phyloP scores from a whole-genome alignment of 306 rosid species.

The Prunus kanzakura region DNA sequence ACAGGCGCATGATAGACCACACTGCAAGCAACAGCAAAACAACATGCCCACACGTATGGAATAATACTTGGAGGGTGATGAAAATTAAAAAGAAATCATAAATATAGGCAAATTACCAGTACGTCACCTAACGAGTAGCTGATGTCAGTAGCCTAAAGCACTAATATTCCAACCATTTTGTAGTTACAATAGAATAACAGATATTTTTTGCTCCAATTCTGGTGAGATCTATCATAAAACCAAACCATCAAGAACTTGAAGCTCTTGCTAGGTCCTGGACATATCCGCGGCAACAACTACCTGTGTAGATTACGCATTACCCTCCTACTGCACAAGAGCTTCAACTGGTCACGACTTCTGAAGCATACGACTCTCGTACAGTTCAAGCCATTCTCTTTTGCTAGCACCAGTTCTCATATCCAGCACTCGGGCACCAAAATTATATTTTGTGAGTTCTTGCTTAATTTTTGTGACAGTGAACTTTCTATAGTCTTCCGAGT shows the following conservation, averaged over 20 bases:
- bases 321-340: slow-evolving; percentile 12
- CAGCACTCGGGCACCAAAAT: slow-evolving; percentile 77
- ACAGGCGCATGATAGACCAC: not conserved
- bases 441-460: slow-evolving; percentile 89
- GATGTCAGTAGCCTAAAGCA: not conserved
- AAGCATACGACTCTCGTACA: slow-evolving; percentile 73
- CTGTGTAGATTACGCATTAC: not conserved
- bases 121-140: slow-evolving; percentile 11
- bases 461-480: slow-evolving; percentile 76
- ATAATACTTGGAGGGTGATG: not conserved
- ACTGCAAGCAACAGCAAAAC: not conserved
- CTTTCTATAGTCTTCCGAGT: slow-evolving; percentile 66
- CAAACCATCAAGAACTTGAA: slow-evolving; percentile 1
- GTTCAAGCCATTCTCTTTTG: slow-evolving; percentile 70
- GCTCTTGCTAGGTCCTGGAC: slow-evolving; percentile 17
- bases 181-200: not conserved
- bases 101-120: not conserved
- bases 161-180: not conserved
- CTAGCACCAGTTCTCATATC: slow-evolving; percentile 65
- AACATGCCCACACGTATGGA: not conserved
- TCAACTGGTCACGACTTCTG: slow-evolving; percentile 48
- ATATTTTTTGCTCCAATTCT: not conserved
- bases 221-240: slow-evolving; percentile 8
- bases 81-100: not conserved
- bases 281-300: slow-evolving; percentile 15